A percentile compares a stretch with the other conserved stretches of the same genome.
These are phyloP conservation scores for Thalassiosira pacifica DNA, from an alignment of 352 stramenopile genomes.

Conservation along the genomic window DNA sequence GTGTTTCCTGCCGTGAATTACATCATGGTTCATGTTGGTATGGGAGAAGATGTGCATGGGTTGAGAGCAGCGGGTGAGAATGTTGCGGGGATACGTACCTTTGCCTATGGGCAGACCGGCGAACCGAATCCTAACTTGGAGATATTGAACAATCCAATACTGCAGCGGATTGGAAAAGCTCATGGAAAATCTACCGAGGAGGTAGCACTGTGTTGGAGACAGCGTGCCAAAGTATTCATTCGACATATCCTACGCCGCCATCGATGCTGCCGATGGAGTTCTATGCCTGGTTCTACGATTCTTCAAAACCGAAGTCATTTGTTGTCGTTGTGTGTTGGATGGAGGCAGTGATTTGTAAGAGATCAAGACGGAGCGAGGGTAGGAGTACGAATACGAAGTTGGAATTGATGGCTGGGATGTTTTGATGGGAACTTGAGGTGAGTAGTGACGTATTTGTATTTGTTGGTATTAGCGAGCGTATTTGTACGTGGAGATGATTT, in stretches of 20 bases:
- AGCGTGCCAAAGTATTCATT: slow-evolving; percentile 91
- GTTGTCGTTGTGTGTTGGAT: too few relatives aligned
- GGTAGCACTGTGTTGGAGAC: slow-evolving; percentile 83
- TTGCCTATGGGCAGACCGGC: slow-evolving; percentile 66
- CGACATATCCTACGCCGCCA: slow-evolving; percentile 77
- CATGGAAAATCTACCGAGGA: slow-evolving; percentile 55
- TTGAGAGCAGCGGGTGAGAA: slow-evolving; percentile 55
- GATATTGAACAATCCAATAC: slow-evolving; percentile 41
- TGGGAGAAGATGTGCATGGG: slow-evolving; percentile 54
- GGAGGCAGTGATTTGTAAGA: too few relatives aligned
- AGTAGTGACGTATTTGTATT: too few relatives aligned
- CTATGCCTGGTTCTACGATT: too few relatives aligned
- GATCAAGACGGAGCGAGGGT: too few relatives aligned
- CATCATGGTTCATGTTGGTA: slow-evolving; percentile 63
- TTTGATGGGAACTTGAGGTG: too few relatives aligned
- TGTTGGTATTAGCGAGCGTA: too few relatives aligned
- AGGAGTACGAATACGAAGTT: too few relatives aligned
- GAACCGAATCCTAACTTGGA: slow-evolving; percentile 60
- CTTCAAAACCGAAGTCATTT: too few relatives aligned
- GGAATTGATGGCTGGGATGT: too few relatives aligned
- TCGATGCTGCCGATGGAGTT: slow-evolving; percentile 91
- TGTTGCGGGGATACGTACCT: slow-evolving; percentile 59
- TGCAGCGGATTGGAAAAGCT: slow-evolving; percentile 50
- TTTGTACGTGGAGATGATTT: too few relatives aligned
- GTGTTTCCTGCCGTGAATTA: slow-evolving; percentile 73